Evolutionary conservation across 2,329 filamentous ascomycete species (phyloP).

Genomic region (Nemania sp.): DNA sequence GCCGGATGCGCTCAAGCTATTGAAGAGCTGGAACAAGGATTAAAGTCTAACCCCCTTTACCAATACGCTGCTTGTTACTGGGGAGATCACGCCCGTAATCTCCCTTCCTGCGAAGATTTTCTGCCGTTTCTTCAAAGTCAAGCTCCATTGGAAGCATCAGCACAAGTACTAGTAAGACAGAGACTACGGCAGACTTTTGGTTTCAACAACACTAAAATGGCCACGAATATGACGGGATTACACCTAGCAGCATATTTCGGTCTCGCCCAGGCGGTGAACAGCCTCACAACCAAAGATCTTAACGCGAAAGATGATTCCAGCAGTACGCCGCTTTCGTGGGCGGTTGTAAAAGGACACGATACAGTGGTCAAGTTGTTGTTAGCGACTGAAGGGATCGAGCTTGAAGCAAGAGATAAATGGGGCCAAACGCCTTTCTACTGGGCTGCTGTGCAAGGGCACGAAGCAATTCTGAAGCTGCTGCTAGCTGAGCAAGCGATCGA

Average conservation of each 20-base stretch:
- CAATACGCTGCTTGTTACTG: constrained; percentile 4
- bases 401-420: too few relatives aligned
- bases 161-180: not conserved
- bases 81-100: constrained; percentile 7
- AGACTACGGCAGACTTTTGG: not conserved
- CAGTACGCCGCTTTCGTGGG: not conserved
- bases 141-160: not conserved
- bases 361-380: too few relatives aligned
- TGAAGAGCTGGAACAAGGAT: not conserved
- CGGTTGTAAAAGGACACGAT: too few relatives aligned
- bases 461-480: too few relatives aligned
- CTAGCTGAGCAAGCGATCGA: too few relatives aligned
- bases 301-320: not conserved
- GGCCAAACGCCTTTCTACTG: too few relatives aligned
- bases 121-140: not conserved
- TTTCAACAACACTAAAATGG: too few relatives aligned
- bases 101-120: too few relatives aligned
- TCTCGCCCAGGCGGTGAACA: not conserved
- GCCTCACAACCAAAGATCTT: not conserved
- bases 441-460: too few relatives aligned
- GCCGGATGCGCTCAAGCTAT: not conserved
- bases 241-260: constrained; percentile 2
- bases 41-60: not conserved
- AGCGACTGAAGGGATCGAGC: too few relatives aligned
- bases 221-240: not conserved